Evolutionary conservation across 176 grass and related monocot species (phyloP).

Genomic region (Coix lacrymajobi): DNA sequence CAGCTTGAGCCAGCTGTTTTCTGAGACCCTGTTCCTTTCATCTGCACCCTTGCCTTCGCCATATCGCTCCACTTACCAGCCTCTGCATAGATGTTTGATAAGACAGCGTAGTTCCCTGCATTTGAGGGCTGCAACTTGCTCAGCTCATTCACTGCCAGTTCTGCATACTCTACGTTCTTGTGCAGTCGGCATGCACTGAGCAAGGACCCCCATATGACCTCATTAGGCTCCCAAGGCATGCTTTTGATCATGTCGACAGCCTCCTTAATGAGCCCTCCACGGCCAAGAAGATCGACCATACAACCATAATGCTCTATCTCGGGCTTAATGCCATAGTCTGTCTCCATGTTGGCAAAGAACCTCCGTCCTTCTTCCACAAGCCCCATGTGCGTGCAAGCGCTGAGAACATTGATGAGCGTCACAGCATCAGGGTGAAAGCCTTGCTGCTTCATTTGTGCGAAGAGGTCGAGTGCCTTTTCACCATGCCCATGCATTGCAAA

Average conservation of each 20-base stretch:
- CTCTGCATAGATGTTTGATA: constrained; percentile 77
- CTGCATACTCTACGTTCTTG: constrained; percentile 63
- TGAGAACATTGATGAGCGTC: constrained; percentile 62
- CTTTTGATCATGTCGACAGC: constrained; percentile 46
- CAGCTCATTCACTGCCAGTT: constrained; percentile 59
- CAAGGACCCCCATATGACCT: constrained; percentile 64
- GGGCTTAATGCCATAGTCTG: constrained; percentile 48
- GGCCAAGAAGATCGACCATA: constrained; percentile 70
- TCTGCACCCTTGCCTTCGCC: constrained; percentile 68
- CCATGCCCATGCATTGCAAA: constrained; percentile 77
- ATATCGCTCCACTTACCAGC: constrained; percentile 58
- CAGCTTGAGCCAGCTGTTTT: constrained; percentile 75
- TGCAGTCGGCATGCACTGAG: constrained; percentile 76
- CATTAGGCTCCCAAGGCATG: constrained; percentile 71
- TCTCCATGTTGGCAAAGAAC: constrained; percentile 54
- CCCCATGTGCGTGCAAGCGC: constrained; percentile 62
- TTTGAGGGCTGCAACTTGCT: constrained; percentile 54
- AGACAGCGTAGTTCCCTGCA: constrained; percentile 67
- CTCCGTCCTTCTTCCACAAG: constrained; percentile 45
- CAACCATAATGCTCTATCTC: constrained; percentile 82
- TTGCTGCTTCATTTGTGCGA: constrained; percentile 61
- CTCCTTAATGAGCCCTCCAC: constrained; percentile 54
- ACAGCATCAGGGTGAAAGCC: constrained; percentile 55
- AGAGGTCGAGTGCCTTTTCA: constrained; percentile 46
- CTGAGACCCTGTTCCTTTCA: constrained; percentile 55